Percentiles rank a stretch among this genome's conserved stretches.
These are phyloP conservation scores for Calonectria multiphialidica DNA, from an alignment of 2,329 filamentous ascomycete species.

Conservation along the genomic window DNA sequence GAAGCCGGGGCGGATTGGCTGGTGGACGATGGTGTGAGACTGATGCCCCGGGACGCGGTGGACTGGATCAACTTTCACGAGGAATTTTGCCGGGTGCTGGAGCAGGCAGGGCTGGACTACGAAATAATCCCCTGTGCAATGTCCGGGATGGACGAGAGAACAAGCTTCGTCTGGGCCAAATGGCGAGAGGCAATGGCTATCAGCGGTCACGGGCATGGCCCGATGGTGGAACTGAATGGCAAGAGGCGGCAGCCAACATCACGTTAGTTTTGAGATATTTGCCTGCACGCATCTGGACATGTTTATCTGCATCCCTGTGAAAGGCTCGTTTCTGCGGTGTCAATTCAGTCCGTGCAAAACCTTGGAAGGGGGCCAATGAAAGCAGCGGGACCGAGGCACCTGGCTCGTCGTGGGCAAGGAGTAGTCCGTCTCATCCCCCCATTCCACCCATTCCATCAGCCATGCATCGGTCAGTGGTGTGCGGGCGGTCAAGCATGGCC, in stretches of 20 bases:
- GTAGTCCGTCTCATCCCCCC: neutral
- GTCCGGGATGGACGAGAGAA: conserved; percentile 8
- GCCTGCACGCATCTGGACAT: conserved; percentile 15
- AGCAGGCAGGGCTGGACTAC: conserved; percentile 20
- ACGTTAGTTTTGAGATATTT: conserved; percentile 15
- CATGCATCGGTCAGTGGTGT: conserved; percentile 12
- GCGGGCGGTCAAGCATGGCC: conserved; percentile 20
- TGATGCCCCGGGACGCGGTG: conserved; percentile 25
- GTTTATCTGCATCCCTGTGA: conserved; percentile 27
- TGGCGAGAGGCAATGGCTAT: conserved; percentile 12
- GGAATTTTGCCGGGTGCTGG: conserved; percentile 21
- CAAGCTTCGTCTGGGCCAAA: conserved; percentile 19
- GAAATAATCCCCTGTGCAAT: conserved; percentile 15
- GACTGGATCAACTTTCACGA: conserved; percentile 22
- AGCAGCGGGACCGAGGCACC: conserved; percentile 22
- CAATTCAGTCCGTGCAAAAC: conserved; percentile 11
- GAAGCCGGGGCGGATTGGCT: conserved; percentile 42
- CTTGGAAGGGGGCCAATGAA: conserved; percentile 14
- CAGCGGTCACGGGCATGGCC: neutral
- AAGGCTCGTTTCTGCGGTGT: conserved; percentile 1
- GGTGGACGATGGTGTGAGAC: conserved; percentile 26
- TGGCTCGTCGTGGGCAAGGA: conserved; percentile 2
- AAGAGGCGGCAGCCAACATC: conserved; percentile 11
- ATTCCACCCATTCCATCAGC: too few species aligned
- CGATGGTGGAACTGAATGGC: conserved; percentile 6